Base-by-base conservation (phyloP, 345 rosid species). In the Anacardium occidentale region DNA sequence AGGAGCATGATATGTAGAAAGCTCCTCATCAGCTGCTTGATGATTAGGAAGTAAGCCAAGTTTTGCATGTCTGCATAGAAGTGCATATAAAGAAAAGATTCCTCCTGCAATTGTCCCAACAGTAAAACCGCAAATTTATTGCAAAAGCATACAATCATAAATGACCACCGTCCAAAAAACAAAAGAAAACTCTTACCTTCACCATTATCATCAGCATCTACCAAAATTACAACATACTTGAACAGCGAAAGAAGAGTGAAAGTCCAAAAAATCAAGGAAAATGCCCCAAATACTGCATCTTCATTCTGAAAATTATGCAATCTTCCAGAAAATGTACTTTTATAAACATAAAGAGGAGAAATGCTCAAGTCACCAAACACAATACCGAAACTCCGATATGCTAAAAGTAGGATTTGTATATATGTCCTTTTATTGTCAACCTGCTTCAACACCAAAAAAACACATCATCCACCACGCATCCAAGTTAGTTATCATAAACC, bases 21-120 rank as follows among this genome's bases (percentile, higher is more conserved):
- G 86, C 81, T 92, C 99, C 84, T 92, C 98, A 65, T 95, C 99
- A 2, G 91, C 92, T 2, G 93, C 89, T 79, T 95, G 99, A 71
- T 89, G 89, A 78, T 92, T 95, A 12, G 97, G 98, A 79, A 92
- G 94, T 88, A 95, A 83, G 62, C 91, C 79, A 72, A 91, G 76
- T 73, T 88, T 92, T 12, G 90, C 93, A 51, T 89, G 92, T 76
- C 98, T 80, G 44, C 97, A 92, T 64, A 92, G 91, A 66, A 92
- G 87, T 40, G 98, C 85, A 62, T 95, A 95, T 75, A 95, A 73
- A 64, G 98, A 88, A 73, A 95, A 87, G 73, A 85, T 81, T 64
- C 99, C 97, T 64, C 99, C 99, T 95, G 85, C 78, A 81, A 77
- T 83, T 17, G 3, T 29, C 32, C 32, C 32, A 29, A 29, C 32